Base-by-base conservation (phyloP, 371 early-diverging fungal genomes). In the Rhizopus delemar region DNA sequence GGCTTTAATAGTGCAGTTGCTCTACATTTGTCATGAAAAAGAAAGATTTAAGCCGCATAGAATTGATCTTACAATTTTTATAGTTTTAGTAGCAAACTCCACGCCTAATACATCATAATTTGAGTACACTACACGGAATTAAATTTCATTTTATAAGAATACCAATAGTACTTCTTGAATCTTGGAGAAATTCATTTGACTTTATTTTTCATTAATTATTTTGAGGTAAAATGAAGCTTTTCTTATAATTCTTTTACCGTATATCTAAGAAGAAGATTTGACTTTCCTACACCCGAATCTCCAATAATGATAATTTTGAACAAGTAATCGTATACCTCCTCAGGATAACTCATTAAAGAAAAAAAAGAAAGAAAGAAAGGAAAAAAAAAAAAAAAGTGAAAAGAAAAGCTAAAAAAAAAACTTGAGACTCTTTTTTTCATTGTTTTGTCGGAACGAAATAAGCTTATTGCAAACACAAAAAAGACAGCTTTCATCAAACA, bases 271-370 rank as follows among this genome's bases (percentile, higher is more conserved):
- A 99, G 86, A 33, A 99, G 85, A 77, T 97, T 97, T 59, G 98
- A 96, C 74, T 99, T 99, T 48, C 98, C 98, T 59, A 97, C 98
- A 46, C 97, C 95, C 2, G 95, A 56, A 39, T 65, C 65, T 4
- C 65, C 65, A 91, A 98, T 95, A 59, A 96, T 85, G 43, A 98
- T 96, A 60, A 97, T 93, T 75, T 92, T 92, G 83, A 92, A 92
- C 57, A 92, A 77, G 62, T 86, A 92, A 70, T 92, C 92, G 83
- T 92, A 92, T 58, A 91, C 90, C 75, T 91, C 93, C 84, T 86
- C 88, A 66, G 63, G 54, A 41, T 59, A 59, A 16, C 33, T 56
- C 36, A 52, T 52, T 2, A 39, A 34, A 15, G 36, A 22, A 16
- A 36, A 15, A 52, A 36, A 36, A 29, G 16, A 0, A 34, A 52